Conservation (phyloP, 768 basidiomycete species). For the Daedalea quercina region DNA sequence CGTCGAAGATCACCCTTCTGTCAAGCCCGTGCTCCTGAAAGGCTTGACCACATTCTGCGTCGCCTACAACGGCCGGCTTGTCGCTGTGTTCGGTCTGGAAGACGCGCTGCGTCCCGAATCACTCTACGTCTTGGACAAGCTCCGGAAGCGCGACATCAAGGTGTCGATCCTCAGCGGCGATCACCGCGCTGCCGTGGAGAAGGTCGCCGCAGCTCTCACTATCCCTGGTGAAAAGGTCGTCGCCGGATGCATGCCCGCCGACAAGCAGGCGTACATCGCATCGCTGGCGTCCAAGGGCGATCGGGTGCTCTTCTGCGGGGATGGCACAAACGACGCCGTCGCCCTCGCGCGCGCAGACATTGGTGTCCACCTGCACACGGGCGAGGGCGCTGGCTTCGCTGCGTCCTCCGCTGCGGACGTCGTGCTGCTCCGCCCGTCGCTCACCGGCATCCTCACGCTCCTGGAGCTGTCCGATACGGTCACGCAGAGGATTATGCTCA, state of each 20-base stretch:
- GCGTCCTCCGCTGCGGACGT: constrained; percentile 40
- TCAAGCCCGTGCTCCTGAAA: constrained; percentile 28
- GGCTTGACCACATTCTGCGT: constrained; percentile 41
- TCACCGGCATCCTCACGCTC: constrained; percentile 31
- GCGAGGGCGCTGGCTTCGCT: constrained; percentile 31
- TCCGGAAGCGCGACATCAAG: constrained; percentile 28
- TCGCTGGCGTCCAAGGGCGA: constrained; percentile 19
- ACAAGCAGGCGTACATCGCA: constrained; percentile 32
- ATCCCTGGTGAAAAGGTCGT: constrained; percentile 29
- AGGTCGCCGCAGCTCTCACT: constrained; percentile 33
- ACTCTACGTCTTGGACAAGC: constrained; percentile 25
- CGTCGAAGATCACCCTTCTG: constrained; percentile 19
- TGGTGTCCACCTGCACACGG: constrained; percentile 28
- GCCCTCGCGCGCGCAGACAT: constrained; percentile 47
- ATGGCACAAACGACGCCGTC: constrained; percentile 48
- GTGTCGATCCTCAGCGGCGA: constrained; percentile 49
- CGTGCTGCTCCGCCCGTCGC: constrained; percentile 31
- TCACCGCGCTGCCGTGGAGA: constrained; percentile 33
- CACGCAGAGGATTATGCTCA: constrained; percentile 27
- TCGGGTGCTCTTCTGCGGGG: constrained; percentile 38
- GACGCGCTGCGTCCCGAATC: constrained; percentile 42
- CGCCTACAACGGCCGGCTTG: constrained; percentile 18
- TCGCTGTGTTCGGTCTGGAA: constrained; percentile 33
- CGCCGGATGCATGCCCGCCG: constrained; percentile 40
- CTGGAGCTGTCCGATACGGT: constrained; percentile 30